Evolutionary conservation across 2,329 filamentous ascomycete species (phyloP), one percentile per base, ranked within the genome.

Genomic region (Scedosporium minutisporum): DNA sequence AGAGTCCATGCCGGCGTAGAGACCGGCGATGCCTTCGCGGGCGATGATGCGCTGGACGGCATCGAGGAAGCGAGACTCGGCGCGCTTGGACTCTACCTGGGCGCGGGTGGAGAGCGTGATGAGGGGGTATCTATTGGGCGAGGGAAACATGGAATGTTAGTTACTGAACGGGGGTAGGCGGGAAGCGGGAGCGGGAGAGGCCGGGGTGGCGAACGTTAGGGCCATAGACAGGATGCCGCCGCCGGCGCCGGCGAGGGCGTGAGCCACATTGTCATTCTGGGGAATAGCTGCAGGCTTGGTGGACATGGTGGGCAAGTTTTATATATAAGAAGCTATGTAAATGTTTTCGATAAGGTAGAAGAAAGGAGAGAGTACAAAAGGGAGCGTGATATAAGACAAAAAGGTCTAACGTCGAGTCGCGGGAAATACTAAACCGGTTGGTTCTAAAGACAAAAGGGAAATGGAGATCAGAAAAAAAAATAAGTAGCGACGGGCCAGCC

Each of bases 61-160:
- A 67, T 91, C 85, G 69, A 92, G 82, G 70, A 95, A 95, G 64
- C 89, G 88, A 29, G 90, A 90, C 68, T 96, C 87, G 62, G 92
- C 91, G 70, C 93, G 91, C 77, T 91, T 95, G 64, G 95, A 97
- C 78, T 99, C 95, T 74, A 99, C 93, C 77, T 99, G 95, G 53
- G 95, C 95, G 73, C 95, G 90, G 41, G 95, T 99, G 23, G 95
- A 99, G 66, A 99, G 88, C 41, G 95, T 97, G 73, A 99, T 96
- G 69, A 99, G 87, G 51, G 95, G 95, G 76, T 97, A 97, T 68
- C 91, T 95, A 71, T 33, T 21, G 38, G n/a, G 51, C 29, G 12
- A 38, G 25, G 7, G 38, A 10, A 10, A 44, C 18, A 42, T 33
- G 57, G 12, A 23, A 25, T 23, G 27, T 33, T 42, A 27, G 25